These are phyloP conservation scores for Physaria fendleri DNA, from an alignment of 345 rosid genomes.

Conservation along the genomic window DNA sequence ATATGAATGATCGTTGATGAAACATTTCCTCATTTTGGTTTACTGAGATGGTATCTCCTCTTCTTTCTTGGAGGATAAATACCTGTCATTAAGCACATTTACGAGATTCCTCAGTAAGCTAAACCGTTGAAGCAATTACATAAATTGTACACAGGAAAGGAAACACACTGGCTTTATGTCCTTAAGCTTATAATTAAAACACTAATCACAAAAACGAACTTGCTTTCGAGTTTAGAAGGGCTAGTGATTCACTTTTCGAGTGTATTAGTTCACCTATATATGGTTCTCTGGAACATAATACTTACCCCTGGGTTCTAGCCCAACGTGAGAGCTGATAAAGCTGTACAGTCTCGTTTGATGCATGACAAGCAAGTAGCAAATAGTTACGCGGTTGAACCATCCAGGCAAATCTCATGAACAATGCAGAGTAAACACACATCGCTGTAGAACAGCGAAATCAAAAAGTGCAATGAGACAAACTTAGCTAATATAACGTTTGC, in stretches of 20 bases:
- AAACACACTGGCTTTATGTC: neutral
- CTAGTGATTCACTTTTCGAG: neutral
- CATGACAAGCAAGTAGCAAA: constrained; percentile 86
- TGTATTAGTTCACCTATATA: neutral
- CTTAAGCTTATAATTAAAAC: neutral
- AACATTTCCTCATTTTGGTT: neutral
- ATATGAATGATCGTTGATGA: constrained; percentile 3
- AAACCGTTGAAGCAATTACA: neutral
- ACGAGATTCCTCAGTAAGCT: neutral
- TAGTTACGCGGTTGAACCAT: constrained; percentile 87
- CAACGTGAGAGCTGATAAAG: constrained; percentile 88
- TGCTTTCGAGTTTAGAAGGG: neutral
- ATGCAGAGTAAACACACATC: constrained; percentile 71
- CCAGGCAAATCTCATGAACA: constrained; percentile 93
- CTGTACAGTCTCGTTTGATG: constrained; percentile 92
- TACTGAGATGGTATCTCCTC: constrained; percentile 36
- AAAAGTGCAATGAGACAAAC: neutral
- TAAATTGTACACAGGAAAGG: neutral
- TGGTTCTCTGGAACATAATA: neutral
- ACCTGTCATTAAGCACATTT: constrained; percentile 25
- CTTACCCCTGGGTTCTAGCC: constrained; percentile 72
- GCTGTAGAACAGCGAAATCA: constrained; percentile 41
- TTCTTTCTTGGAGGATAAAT: constrained; percentile 38
- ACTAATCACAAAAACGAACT: neutral
- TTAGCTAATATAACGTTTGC: neutral